Conservation (phyloP, 2,329 filamentous ascomycete species). For the Aspergillus felis region DNA sequence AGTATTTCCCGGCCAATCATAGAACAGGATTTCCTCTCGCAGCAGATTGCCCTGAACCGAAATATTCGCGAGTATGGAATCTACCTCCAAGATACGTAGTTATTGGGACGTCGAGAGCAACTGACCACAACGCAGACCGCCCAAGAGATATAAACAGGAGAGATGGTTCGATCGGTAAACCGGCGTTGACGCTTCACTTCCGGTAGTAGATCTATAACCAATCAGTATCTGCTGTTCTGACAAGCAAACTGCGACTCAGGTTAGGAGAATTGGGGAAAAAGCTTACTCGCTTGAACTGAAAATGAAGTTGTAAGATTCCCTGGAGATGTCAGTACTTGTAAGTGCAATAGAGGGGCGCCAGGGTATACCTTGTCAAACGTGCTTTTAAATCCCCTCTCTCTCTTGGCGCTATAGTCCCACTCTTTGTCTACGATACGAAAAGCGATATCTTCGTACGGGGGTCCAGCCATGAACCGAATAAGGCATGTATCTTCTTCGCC, state of each 20-base stretch:
- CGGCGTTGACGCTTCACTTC: slow-evolving; percentile 33
- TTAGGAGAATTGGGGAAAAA: neutral
- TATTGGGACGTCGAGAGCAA: neutral
- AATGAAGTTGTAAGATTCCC: slow-evolving; percentile 94
- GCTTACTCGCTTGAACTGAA: slow-evolving; percentile 94
- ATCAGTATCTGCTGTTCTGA: slow-evolving; percentile 4
- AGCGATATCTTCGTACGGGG: slow-evolving; percentile 93
- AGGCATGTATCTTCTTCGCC: slow-evolving; percentile 96
- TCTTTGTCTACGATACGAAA: slow-evolving; percentile 98
- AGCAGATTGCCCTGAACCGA: neutral
- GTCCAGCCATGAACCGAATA: slow-evolving; percentile 90
- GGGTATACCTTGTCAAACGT: slow-evolving; percentile 88
- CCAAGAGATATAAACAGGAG: neutral
- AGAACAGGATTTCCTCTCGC: neutral
- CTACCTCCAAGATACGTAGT: neutral
- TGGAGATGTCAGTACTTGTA: slow-evolving; percentile 33
- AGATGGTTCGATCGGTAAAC: neutral
- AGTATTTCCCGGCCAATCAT: slow-evolving; percentile 29
- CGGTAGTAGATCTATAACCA: slow-evolving; percentile 44
- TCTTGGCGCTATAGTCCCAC: slow-evolving; percentile 97
- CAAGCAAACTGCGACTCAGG: slow-evolving; percentile 3
- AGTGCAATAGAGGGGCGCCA: neutral
- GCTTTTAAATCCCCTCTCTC: slow-evolving; percentile 89
- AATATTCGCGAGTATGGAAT: neutral
- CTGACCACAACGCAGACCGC: neutral